A percentile compares a stretch with the other conserved stretches of the same genome.
Evolutionary conservation across 1,139 yeast species (phyloP).

Genomic region (Yamadazyma mexicana): DNA sequence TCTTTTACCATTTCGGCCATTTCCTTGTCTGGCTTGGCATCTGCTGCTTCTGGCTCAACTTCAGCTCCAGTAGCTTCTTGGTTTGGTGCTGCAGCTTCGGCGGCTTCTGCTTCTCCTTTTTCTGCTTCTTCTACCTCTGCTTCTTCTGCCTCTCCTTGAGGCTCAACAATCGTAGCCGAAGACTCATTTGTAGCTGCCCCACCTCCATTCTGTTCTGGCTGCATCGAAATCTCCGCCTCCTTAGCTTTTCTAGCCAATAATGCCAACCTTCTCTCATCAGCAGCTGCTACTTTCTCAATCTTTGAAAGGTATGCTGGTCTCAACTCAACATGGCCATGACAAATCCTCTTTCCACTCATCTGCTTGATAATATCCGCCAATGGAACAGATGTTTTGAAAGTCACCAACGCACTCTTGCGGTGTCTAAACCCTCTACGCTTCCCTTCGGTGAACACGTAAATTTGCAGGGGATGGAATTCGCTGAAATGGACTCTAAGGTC

Average conservation of each 20-base stretch:
- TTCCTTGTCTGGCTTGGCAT: neutral
- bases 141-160: too few species aligned
- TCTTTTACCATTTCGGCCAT: conserved; percentile 8
- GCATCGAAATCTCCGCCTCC: too few species aligned
- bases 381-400: conserved; percentile 42
- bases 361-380: conserved; percentile 45
- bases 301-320: conserved; percentile 42
- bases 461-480: conserved; percentile 46
- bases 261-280: conserved; percentile 19
- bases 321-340: conserved; percentile 35
- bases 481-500: conserved; percentile 44
- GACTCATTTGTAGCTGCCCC: too few species aligned
- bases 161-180: too few species aligned
- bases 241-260: neutral
- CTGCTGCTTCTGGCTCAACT: conserved; percentile 3
- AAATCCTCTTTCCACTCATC: conserved; percentile 24
- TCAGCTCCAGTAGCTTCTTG: too few species aligned
- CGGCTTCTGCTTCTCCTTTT: neutral
- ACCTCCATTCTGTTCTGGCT: too few species aligned
- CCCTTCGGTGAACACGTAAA: conserved; percentile 43
- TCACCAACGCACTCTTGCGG: conserved; percentile 54
- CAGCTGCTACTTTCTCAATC: conserved; percentile 40
- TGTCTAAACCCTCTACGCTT: conserved; percentile 11
- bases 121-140: neutral
- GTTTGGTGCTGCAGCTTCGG: neutral